Percentiles rank a stretch among this genome's conserved stretches.
Conservation (phyloP, 129 eudicot species). For the Chrysanthemum makinoi region DNA sequence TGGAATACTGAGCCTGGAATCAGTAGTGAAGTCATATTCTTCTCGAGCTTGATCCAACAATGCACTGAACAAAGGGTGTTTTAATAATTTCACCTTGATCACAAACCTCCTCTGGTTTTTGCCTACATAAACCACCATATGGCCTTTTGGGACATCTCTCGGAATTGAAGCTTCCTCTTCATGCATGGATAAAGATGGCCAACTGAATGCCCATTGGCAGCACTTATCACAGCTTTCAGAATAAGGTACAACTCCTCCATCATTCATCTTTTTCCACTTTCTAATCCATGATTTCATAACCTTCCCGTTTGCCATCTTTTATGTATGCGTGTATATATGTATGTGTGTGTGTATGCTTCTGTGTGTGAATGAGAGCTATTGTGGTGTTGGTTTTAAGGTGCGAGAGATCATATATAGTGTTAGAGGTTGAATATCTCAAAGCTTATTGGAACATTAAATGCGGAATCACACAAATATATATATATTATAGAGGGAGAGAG, state of each 20-base stretch:
- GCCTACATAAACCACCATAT: conserved; percentile 57
- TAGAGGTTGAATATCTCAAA: conserved; percentile 27
- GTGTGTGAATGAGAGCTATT: conserved; percentile 25
- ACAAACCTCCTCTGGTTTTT: conserved; percentile 45
- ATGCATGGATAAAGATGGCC: conserved; percentile 39
- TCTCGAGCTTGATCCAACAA: conserved; percentile 55
- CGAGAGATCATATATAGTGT: conserved; percentile 39
- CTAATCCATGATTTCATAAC: conserved; percentile 39
- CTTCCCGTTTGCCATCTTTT: conserved; percentile 38
- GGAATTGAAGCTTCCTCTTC: conserved; percentile 44
- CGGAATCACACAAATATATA: conserved; percentile 7
- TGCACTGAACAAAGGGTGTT: conserved; percentile 53
- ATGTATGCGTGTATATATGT: conserved; percentile 13
- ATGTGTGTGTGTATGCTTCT: not conserved
- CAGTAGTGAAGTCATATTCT: conserved; percentile 45
- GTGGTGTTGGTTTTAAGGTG: conserved; percentile 32
- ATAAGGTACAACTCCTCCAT: conserved; percentile 34
- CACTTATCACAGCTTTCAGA: conserved; percentile 38
- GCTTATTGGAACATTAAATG: conserved; percentile 38
- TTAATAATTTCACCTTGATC: conserved; percentile 46
- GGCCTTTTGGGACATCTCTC: conserved; percentile 56
- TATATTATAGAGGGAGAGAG: conserved; percentile 8
- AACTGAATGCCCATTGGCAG: conserved; percentile 42
- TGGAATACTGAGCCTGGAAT: conserved; percentile 46
- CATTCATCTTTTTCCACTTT: conserved; percentile 49